Conservation (phyloP, 1,284 basidiomycete genomes). For the Tremellales sp. region DNA sequence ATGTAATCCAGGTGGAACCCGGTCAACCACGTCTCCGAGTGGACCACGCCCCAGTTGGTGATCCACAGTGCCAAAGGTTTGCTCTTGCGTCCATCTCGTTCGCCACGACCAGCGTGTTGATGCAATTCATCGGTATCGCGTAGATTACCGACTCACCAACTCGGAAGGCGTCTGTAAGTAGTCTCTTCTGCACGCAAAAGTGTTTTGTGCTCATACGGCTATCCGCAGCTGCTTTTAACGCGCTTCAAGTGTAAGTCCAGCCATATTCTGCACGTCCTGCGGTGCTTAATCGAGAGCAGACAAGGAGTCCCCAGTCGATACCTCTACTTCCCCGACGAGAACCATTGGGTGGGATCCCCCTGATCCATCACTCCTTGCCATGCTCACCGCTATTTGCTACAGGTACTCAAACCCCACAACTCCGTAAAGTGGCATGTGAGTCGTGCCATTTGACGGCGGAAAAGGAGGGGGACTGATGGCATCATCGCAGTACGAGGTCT, state of each 20-base stretch:
- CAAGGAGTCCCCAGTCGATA: conserved; percentile 72
- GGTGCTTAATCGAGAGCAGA: conserved; percentile 47
- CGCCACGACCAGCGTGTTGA: background rate
- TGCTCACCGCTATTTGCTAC: background rate
- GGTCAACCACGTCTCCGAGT: conserved; percentile 71
- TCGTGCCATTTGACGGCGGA: background rate
- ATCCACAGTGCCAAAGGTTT: conserved; percentile 72
- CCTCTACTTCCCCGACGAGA: conserved; percentile 87
- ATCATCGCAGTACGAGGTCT: conserved; percentile 73
- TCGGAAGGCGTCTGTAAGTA: conserved; percentile 75
- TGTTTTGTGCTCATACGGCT: conserved; percentile 39
- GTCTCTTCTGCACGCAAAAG: conserved; percentile 49
- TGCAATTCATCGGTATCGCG: background rate
- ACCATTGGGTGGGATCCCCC: conserved; percentile 68
- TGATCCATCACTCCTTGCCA: background rate
- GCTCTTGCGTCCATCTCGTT: background rate
- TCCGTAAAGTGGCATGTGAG: conserved; percentile 55
- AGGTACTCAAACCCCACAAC: conserved; percentile 48
- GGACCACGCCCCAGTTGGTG: conserved; percentile 77
- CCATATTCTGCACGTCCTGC: background rate
- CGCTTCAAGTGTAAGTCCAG: conserved; percentile 30
- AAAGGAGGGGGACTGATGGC: conserved; percentile 34
- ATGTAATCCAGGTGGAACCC: conserved; percentile 53
- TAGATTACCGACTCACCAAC: conserved; percentile 76
- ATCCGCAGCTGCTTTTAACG: conserved; percentile 33